Evolutionary conservation across 768 basidiomycete species (phyloP).

Genomic region (Termitomyces sp.): DNA sequence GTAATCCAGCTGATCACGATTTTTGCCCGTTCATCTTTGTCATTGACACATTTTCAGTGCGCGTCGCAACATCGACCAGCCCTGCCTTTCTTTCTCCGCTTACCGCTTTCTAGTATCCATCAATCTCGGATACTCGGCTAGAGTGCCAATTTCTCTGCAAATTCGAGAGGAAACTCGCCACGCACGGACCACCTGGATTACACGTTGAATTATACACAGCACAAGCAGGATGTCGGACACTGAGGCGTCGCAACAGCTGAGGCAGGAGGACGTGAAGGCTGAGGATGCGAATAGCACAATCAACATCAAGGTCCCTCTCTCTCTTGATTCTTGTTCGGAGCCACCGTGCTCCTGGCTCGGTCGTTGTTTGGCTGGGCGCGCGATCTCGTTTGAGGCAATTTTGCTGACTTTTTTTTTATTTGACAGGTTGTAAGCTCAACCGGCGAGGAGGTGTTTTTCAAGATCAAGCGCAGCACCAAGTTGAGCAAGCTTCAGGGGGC

Average conservation of each 20-base stretch:
- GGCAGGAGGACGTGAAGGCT: constrained; percentile 6
- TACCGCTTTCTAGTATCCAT: neutral
- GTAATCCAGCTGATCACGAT: neutral
- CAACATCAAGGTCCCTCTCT: constrained; percentile 16
- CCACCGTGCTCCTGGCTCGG: too few species aligned
- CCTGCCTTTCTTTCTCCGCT: neutral
- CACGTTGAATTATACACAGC: neutral
- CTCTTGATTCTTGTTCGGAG: too few species aligned
- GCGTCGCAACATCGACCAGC: neutral
- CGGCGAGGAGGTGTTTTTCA: constrained; percentile 94
- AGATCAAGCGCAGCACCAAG: constrained; percentile 93
- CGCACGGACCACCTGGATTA: constrained; percentile 8
- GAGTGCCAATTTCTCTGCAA: neutral
- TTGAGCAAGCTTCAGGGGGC: constrained; percentile 90
- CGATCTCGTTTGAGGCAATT: too few species aligned
- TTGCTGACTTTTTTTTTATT: too few species aligned
- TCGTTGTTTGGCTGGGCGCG: too few species aligned
- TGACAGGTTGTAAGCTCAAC: constrained; percentile 72
- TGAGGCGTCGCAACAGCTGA: constrained; percentile 4
- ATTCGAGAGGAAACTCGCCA: neutral
- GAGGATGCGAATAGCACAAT: constrained; percentile 10
- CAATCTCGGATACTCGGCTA: too few species aligned
- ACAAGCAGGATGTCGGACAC: constrained; percentile 10
- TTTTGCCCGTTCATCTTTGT: neutral
- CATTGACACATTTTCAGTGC: neutral